Base-by-base conservation (phyloP, 805 yeast species). In the Groenewaldozyma salmanticensis region DNA sequence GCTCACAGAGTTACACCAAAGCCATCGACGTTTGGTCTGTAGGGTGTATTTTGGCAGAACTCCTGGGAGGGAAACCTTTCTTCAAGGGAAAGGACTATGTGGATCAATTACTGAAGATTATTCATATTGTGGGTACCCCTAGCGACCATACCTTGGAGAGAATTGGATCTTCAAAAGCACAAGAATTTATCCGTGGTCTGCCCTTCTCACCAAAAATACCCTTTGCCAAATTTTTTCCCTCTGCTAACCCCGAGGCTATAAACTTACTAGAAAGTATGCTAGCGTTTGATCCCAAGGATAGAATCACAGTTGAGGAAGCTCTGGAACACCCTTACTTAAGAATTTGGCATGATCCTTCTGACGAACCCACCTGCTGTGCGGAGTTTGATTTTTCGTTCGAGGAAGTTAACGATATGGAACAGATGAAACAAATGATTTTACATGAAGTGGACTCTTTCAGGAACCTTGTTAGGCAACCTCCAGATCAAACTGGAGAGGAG, bases 11-110 rank as follows among this genome's bases (percentile, higher is more conserved):
- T 54, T 90, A 90, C 64, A 83, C 96, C 20, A 83, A 90, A 31
- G 96, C 96, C 27, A 90, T 90, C 55, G 97, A 90, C 62, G 77
- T 90, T 24, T 90, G 97, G 97, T 81, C 94, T 2, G 95, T 87
- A 18, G 97, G 97, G 3, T 90, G 97, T 62, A 90, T 90, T 31
- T 66, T 90, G 42, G 96, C 95, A 0, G 97, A 90, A 58, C 74
- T 90, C 75, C 65, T 90, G 19, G 70, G 80, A 33, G 92, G 95
- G 7, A 70, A 79, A 53, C 96, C 97, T 7, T 64, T 90, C 33
- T 90, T 90, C 61, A 95, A 96, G 2, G 97, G 97, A 5, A 75
- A 83, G 45, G 96, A 90, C 64, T 92, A 90, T 60, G 90, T 87
- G 57, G 83, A 86, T 59, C 97, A 90, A 58, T 65, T 90, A 49